Percentiles rank a stretch among this genome's conserved stretches.
Conservation (phyloP, 106 monocot species). For the Allium sativum region DNA sequence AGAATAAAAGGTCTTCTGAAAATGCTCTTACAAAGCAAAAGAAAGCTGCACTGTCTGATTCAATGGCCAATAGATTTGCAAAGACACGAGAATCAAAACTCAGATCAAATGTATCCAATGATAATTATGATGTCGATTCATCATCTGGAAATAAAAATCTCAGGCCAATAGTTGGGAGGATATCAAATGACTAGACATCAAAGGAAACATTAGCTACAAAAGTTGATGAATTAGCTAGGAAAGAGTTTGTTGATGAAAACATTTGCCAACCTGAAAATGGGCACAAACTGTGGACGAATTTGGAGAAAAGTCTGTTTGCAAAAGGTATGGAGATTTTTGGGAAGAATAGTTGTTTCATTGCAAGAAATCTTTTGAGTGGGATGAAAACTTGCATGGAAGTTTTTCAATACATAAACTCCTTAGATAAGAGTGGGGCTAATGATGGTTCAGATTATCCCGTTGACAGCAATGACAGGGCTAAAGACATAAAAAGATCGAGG, state of each 20-base stretch:
- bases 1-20: constrained; percentile 84
- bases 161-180: constrained; percentile 25
- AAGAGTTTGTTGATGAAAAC: constrained; percentile 80
- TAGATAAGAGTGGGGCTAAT: constrained; percentile 49
- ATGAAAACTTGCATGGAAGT: constrained; percentile 89
- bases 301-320: constrained; percentile 69
- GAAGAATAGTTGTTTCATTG: constrained; percentile 89
- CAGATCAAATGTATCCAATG: constrained; percentile 36
- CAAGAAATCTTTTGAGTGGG: constrained; percentile 90
- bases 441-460: constrained; percentile 45
- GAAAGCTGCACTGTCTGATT: constrained; percentile 46
- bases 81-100: constrained; percentile 44
- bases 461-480: constrained; percentile 60
- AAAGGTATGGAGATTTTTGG: constrained; percentile 96
- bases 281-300: constrained; percentile 47
- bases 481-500: constrained; percentile 79
- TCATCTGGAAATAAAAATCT: constrained; percentile 22
- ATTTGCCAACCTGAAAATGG: constrained; percentile 33
- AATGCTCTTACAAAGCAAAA: constrained; percentile 71
- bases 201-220: constrained; percentile 25
- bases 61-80: constrained; percentile 36
- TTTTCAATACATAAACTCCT: constrained; percentile 60
- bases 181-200: constrained; percentile 20
- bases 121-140: constrained; percentile 37
- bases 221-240: constrained; percentile 43